Evolutionary conservation across 768 basidiomycete genomes (phyloP).

Genomic region (Clathrus columnatus): DNA sequence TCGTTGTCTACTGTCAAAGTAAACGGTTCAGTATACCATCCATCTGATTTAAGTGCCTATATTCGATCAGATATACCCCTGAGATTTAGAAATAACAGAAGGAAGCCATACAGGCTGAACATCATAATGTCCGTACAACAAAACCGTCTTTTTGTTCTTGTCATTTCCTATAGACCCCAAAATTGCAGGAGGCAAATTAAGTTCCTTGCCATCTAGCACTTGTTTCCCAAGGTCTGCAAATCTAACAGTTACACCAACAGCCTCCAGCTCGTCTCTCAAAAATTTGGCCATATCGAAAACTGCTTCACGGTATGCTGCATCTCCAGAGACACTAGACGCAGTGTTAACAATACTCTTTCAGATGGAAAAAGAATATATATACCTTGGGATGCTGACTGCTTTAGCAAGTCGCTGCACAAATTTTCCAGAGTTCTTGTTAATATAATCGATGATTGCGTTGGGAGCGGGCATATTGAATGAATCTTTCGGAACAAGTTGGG

Average conservation of each 20-base stretch:
- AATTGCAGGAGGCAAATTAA: conserved; percentile 75
- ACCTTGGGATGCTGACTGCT: conserved; percentile 82
- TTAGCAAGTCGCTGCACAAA: conserved; percentile 75
- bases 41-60: conserved; percentile 47
- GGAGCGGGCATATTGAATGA: conserved; percentile 8
- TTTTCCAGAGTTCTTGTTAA: conserved; percentile 59
- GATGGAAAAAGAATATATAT: conserved; percentile 6
- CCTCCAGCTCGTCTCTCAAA: conserved; percentile 62
- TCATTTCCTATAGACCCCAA: conserved; percentile 72
- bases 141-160: conserved; percentile 84
- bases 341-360: conserved; percentile 1
- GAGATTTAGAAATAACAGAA: not conserved
- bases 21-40: conserved; percentile 88
- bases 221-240: conserved; percentile 74
- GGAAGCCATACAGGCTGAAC: conserved; percentile 68
- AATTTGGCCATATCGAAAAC: conserved; percentile 83
- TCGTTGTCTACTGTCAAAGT: conserved; percentile 47
- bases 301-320: conserved; percentile 60
- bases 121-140: conserved; percentile 92
- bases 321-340: conserved; percentile 54
- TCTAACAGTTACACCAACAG: conserved; percentile 72
- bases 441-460: conserved; percentile 26
- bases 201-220: conserved; percentile 55
- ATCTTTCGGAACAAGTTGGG: no score
- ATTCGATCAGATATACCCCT: not conserved